Conservation (phyloP, 805 yeast genomes). For the Ogataea nonfermentans region DNA sequence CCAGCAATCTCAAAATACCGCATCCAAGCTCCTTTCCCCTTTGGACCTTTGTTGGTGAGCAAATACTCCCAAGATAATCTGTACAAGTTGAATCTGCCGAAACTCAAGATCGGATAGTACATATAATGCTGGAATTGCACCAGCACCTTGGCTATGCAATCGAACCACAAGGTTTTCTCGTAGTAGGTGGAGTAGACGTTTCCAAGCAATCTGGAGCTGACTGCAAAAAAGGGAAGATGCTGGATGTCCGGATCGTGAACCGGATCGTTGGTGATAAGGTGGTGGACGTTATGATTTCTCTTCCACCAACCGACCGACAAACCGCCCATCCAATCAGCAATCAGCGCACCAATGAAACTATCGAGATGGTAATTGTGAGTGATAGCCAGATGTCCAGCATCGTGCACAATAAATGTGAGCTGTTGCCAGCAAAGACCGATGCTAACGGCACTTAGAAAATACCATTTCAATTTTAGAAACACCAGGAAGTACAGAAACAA, state of each 20-base stretch:
- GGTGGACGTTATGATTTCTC: constrained; percentile 91
- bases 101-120: constrained; percentile 75
- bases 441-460: constrained; percentile 55
- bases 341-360: constrained; percentile 65
- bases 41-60: constrained; percentile 74
- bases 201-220: constrained; percentile 65
- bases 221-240: constrained; percentile 89
- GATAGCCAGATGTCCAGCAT: constrained; percentile 83
- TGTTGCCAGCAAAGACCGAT: constrained; percentile 89
- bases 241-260: constrained; percentile 94
- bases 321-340: constrained; percentile 86
- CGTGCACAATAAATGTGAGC: constrained; percentile 83
- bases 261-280: constrained; percentile 86
- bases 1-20: constrained; percentile 77
- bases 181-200: constrained; percentile 79
- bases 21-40: constrained; percentile 85
- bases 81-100: constrained; percentile 85
- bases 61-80: constrained; percentile 78
- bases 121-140: constrained; percentile 66
- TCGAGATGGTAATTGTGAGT: constrained; percentile 79
- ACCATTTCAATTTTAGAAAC: constrained; percentile 46
- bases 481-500: constrained; percentile 50
- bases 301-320: constrained; percentile 95
- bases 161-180: constrained; percentile 65
- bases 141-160: constrained; percentile 54